Percentiles rank a stretch among this genome's conserved stretches.
Conservation (phyloP, 495 filamentous ascomycete species). For the Clavariopsis aquatica region DNA sequence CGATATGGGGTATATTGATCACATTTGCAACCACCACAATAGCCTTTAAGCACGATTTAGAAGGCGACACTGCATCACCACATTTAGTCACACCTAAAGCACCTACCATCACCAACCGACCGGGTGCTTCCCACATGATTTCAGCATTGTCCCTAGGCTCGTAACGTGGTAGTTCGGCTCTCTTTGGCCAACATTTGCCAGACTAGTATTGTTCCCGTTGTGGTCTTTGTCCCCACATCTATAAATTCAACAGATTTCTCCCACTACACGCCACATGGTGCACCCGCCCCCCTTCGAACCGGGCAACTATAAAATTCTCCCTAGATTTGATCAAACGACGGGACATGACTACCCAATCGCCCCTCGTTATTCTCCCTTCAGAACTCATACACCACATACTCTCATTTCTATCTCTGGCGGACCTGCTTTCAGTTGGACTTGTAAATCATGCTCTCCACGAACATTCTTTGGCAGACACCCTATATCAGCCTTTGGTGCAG, state of each 20-base stretch:
- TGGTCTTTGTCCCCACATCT: background rate
- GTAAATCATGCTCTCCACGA: slow-evolving; percentile 39
- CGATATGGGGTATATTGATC: background rate
- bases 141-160: background rate
- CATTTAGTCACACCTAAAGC: background rate
- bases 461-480: slow-evolving; percentile 38
- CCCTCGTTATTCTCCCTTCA: slow-evolving; percentile 34
- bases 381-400: slow-evolving; percentile 41
- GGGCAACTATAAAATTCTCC: background rate
- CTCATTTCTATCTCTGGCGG: slow-evolving; percentile 30
- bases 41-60: background rate
- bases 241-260: background rate
- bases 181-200: background rate
- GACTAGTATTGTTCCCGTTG: background rate
- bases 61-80: slow-evolving; percentile 2
- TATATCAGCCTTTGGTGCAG: slow-evolving; percentile 44
- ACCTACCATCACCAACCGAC: slow-evolving; percentile 13
- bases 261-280: background rate
- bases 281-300: background rate
- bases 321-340: background rate
- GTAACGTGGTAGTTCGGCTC: background rate
- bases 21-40: background rate
- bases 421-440: slow-evolving; percentile 34
- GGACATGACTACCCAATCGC: background rate
- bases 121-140: background rate